These are phyloP conservation scores for Dioscorea zingiberensis DNA, from an alignment of 106 monocot genomes.

Conservation along the genomic window DNA sequence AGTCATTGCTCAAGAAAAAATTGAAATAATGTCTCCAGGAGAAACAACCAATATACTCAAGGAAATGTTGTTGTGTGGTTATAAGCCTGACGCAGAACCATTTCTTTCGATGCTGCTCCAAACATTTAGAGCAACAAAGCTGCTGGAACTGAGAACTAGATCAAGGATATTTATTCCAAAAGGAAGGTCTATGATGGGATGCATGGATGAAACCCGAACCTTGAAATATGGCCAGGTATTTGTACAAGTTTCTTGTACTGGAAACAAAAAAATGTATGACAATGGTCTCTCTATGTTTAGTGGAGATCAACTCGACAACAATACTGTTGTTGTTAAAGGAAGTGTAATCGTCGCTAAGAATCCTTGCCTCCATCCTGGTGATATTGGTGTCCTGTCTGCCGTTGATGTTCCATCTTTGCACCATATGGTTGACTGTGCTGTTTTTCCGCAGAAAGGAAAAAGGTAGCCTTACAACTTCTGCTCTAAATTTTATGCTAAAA, in stretches of 20 bases:
- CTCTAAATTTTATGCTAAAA: too few species aligned
- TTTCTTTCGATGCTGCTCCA: conserved; percentile 65
- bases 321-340: conserved; percentile 1
- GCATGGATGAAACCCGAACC: conserved; percentile 11
- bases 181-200: conserved; percentile 22
- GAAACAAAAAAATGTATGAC: neutral
- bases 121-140: conserved; percentile 54
- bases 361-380: conserved; percentile 14
- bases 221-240: conserved; percentile 14
- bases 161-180: conserved; percentile 6
- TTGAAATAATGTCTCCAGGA: conserved; percentile 47
- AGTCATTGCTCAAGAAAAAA: conserved; percentile 40
- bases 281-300: neutral
- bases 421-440: conserved; percentile 8
- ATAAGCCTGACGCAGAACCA: conserved; percentile 68
- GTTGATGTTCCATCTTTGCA: conserved; percentile 8
- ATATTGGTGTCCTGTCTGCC: conserved; percentile 1
- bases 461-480: neutral
- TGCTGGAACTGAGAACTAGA: conserved; percentile 34
- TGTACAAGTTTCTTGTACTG: conserved; percentile 11
- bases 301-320: too few species aligned
- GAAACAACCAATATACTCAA: conserved; percentile 56
- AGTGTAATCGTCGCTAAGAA: conserved; percentile 8
- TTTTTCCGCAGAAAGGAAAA: conserved; percentile 1
- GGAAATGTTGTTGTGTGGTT: conserved; percentile 63